Evolutionary conservation across 768 basidiomycete species (phyloP).

Genomic region (Termitomyces eurrhizus): DNA sequence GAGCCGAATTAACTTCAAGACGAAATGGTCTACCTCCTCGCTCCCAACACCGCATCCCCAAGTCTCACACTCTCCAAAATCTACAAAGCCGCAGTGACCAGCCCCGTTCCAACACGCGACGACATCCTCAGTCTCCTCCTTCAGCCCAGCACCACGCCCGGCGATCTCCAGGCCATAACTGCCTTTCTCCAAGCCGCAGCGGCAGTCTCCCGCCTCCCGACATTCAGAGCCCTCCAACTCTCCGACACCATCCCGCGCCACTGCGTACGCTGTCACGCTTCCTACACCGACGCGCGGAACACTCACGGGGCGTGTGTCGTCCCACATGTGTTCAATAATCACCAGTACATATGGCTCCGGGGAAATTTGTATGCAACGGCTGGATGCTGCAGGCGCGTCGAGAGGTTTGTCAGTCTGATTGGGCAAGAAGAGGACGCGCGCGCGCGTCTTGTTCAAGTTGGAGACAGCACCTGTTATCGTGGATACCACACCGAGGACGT

Average conservation of each 20-base stretch:
- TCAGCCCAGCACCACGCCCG: background rate
- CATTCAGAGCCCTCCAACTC: conserved; percentile 5
- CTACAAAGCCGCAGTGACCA: conserved; percentile 3
- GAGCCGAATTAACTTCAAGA: background rate
- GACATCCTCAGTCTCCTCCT: conserved; percentile 11
- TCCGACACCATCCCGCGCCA: conserved; percentile 5
- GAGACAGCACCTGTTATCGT: conserved; percentile 4
- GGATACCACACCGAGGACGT: conserved; percentile 15
- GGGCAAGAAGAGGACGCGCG: background rate
- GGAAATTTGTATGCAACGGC: background rate
- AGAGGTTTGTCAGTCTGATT: conserved; percentile 2
- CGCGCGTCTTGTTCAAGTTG: conserved; percentile 2
- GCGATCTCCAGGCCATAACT: conserved; percentile 5
- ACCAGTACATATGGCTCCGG: background rate
- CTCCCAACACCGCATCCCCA: background rate
- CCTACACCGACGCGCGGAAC: conserved; percentile 11
- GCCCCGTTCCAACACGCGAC: conserved; percentile 1
- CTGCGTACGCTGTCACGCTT: conserved; percentile 14
- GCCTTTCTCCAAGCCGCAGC: conserved; percentile 5
- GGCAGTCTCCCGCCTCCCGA: background rate
- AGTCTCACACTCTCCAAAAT: background rate
- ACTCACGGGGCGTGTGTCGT: conserved; percentile 7
- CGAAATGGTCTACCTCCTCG: background rate
- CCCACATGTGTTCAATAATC: conserved; percentile 9
- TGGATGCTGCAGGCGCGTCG: conserved; percentile 1